Percentiles rank a stretch among this genome's conserved stretches.
phyloP scores from a whole-genome alignment of 2,329 filamentous ascomycete species.

The Cercospora sp. region DNA sequence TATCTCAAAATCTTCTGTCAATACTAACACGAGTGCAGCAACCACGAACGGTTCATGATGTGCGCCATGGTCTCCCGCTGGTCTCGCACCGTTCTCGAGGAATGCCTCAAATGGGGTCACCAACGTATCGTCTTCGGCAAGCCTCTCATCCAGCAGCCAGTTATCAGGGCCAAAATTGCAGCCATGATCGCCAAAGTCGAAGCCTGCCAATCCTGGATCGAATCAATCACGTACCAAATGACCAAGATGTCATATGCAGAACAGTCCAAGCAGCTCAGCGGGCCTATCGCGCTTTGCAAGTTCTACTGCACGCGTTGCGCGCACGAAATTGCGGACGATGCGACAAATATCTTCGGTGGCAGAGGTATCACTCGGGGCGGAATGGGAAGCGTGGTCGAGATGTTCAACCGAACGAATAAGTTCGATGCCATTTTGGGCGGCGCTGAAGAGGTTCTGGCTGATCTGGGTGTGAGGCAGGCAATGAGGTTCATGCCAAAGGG shows the following conservation, averaged over 20 bases:
- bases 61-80: constrained; percentile 61
- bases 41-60: constrained; percentile 41
- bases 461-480: constrained; percentile 79
- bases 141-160: constrained; percentile 69
- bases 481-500: constrained; percentile 71
- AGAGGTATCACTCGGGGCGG: constrained; percentile 76
- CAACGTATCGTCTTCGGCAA: constrained; percentile 84
- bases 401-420: constrained; percentile 83
- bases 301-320: constrained; percentile 73
- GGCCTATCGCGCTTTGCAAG: constrained; percentile 81
- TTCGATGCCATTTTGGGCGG: constrained; percentile 68
- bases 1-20: no score
- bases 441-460: constrained; percentile 78
- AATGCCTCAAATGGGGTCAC: constrained; percentile 85
- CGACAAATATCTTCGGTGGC: constrained; percentile 83
- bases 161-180: constrained; percentile 54
- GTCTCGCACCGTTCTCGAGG: constrained; percentile 71
- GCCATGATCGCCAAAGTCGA: constrained; percentile 84
- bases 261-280: constrained; percentile 72
- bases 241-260: constrained; percentile 77
- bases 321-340: constrained; percentile 80
- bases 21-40: constrained; percentile 9
- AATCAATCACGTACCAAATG: constrained; percentile 86
- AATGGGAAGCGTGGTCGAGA: constrained; percentile 80
- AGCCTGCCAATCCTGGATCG: constrained; percentile 82